Evolutionary conservation across 768 basidiomycete species (phyloP).

Genomic region (Boletus subparvulus): DNA sequence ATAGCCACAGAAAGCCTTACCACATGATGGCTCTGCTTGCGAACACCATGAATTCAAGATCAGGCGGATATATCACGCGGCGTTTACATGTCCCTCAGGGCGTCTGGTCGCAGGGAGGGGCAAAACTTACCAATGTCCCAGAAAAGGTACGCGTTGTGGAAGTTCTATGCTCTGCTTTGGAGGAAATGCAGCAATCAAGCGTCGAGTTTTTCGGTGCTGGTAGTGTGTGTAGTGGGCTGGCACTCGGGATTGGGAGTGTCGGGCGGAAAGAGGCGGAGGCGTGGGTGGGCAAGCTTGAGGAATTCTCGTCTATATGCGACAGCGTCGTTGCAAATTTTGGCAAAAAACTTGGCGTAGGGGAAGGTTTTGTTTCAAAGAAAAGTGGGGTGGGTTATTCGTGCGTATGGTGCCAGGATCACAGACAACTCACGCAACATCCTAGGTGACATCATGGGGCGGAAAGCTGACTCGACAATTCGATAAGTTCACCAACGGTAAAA

Average conservation of each 20-base stretch:
- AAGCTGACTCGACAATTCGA: slow-evolving; percentile 74
- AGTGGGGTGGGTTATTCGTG: slow-evolving; percentile 47
- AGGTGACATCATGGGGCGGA: slow-evolving; percentile 67
- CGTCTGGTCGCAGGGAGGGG: slow-evolving; percentile 90
- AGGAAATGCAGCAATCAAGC: slow-evolving; percentile 72
- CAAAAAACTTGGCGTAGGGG: slow-evolving; percentile 86
- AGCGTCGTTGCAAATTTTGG: slow-evolving; percentile 78
- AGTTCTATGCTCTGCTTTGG: slow-evolving; percentile 73
- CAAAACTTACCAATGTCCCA: slow-evolving; percentile 74
- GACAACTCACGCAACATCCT: slow-evolving; percentile 10
- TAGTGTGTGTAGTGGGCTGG: slow-evolving; percentile 72
- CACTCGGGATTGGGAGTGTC: slow-evolving; percentile 72
- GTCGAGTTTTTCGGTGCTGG: slow-evolving; percentile 76
- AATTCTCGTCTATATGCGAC: slow-evolving; percentile 77
- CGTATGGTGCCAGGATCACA: background rate
- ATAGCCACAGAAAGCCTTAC: slow-evolving; percentile 81
- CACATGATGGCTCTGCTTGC: slow-evolving; percentile 84
- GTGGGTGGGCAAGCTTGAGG: slow-evolving; percentile 77
- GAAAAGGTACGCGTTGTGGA: slow-evolving; percentile 88
- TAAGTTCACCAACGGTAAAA: slow-evolving; percentile 87
- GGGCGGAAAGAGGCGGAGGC: slow-evolving; percentile 75
- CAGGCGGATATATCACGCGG: slow-evolving; percentile 87
- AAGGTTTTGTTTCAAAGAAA: slow-evolving; percentile 84
- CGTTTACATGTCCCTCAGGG: slow-evolving; percentile 85
- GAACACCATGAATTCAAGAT: slow-evolving; percentile 72